Evolutionary conservation across 345 rosid species (phyloP).

Genomic region (Microcos paniculata): DNA sequence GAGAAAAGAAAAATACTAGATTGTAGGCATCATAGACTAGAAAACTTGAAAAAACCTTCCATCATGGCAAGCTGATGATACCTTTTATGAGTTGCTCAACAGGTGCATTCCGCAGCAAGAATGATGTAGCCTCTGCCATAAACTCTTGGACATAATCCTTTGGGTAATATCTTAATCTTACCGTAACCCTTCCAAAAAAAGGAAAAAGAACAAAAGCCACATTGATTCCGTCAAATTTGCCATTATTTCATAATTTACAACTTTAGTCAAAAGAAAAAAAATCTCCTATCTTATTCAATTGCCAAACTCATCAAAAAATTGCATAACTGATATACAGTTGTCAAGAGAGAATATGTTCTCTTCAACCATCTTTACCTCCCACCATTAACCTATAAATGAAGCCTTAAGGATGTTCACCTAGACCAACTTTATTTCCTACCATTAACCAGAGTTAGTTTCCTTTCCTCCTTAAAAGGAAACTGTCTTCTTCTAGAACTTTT

Average conservation of each 20-base stretch:
- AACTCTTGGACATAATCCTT: constrained; percentile 64
- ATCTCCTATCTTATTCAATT: background rate
- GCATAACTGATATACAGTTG: background rate
- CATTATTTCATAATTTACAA: background rate
- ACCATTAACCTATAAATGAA: background rate
- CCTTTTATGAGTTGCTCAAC: constrained; percentile 60
- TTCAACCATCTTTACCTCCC: background rate
- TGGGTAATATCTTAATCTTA: constrained; percentile 65
- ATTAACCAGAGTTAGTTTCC: background rate
- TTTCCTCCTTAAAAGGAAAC: constrained; percentile 1
- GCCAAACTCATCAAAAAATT: background rate
- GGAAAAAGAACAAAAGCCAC: constrained; percentile 21
- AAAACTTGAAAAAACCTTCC: background rate
- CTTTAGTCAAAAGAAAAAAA: background rate
- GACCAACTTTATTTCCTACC: background rate
- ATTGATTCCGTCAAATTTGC: background rate
- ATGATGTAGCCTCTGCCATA: constrained; percentile 77
- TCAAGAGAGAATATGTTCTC: background rate
- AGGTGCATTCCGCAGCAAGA: constrained; percentile 80
- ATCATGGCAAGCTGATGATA: constrained; percentile 20
- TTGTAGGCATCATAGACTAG: background rate
- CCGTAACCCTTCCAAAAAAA: constrained; percentile 52
- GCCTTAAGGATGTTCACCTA: background rate
- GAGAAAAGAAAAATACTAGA: background rate
- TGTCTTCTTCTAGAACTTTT: background rate